Percentiles rank a stretch among this genome's conserved stretches.
These are phyloP conservation scores for Chimonanthus salicifolius DNA, from an alignment of 164 flowering plant species.

Conservation along the genomic window DNA sequence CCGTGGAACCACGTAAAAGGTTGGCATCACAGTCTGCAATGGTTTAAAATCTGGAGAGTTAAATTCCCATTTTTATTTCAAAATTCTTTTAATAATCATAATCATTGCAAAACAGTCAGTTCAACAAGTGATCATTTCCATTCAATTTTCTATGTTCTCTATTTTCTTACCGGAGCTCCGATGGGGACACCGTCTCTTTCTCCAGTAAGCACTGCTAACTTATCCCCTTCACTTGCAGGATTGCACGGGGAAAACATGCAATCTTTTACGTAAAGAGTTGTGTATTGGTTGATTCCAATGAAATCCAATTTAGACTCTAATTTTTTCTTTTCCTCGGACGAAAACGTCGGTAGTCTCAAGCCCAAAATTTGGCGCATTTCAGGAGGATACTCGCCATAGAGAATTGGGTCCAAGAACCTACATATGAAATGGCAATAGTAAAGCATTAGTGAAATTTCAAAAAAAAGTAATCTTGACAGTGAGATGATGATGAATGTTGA, in stretches of 20 bases:
- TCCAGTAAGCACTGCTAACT: not conserved
- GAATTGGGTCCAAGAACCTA: conserved; percentile 40
- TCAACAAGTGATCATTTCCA: not conserved
- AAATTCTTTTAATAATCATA: not conserved
- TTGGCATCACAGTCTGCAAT: conserved; percentile 16
- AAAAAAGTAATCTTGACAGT: too few species aligned
- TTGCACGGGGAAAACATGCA: conserved; percentile 14
- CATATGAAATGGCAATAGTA: not conserved
- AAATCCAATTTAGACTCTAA: conserved; percentile 29
- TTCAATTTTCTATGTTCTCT: not conserved
- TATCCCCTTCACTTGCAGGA: not conserved
- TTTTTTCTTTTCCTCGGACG: conserved; percentile 17
- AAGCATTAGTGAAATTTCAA: too few species aligned
- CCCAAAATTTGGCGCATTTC: conserved; percentile 7
- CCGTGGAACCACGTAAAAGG: conserved; percentile 12
- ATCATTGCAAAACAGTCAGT: not conserved
- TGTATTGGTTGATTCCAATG: conserved; percentile 26
- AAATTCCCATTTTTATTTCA: not conserved
- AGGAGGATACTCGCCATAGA: conserved; percentile 36
- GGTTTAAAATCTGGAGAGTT: not conserved
- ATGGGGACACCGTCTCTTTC: conserved; percentile 10
- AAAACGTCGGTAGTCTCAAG: conserved; percentile 20
- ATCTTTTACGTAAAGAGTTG: conserved; percentile 16
- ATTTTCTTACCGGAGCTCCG: not conserved
- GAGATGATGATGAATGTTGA: too few species aligned